Base-by-base conservation (phyloP, 1,284 basidiomycete species). In the Leccinum proliferum region DNA sequence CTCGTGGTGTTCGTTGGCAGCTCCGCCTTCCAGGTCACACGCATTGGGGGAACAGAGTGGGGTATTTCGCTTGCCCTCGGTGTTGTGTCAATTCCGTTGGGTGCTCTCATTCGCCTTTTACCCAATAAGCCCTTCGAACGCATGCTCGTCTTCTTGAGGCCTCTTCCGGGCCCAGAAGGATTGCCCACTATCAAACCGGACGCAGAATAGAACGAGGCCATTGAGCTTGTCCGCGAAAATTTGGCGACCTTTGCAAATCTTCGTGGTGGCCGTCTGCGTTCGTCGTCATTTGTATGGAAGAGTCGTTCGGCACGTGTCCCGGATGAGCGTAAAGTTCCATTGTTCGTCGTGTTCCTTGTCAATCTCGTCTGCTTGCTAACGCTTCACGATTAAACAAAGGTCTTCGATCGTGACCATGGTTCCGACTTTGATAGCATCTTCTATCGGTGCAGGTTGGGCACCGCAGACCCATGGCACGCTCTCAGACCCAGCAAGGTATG, bases 1-100 rank as follows among this genome's bases (percentile, higher is more conserved):
- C 69, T 96, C 62, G 96, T 99, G 67, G 89, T 98, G 64, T 94
- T 94, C 70, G 83, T 98, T 60, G 96, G 96, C 62, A 92, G 93
- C 37, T 84, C 90, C 4, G 95, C 95, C 0, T 98, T 99, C 82
- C 87, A 90, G 70, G 96, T 98, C n/a, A 88, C 85, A 1, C 80
- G 74, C 5, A 87, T 98, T 60, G 78, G 78, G 58, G 92, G 89
- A 35, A 85, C 85, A 50, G 93, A 97, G 75, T 99, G 97, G 97
- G 95, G 86, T 58, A 94, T 98, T 67, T 93, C 92, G 1, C 79
- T 99, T 60, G 88, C 91, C 29, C 83, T 97, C 57, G 97, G 96
- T 50, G 70, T 91, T 61, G 83, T 95, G 57, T 90, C 96, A 9
- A 85, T 98, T 65, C 96, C 96, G 3, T 80, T 98, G 67, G 97